phyloP scores from a whole-genome alignment of 768 basidiomycete species.

The Podaxis rugospora region DNA sequence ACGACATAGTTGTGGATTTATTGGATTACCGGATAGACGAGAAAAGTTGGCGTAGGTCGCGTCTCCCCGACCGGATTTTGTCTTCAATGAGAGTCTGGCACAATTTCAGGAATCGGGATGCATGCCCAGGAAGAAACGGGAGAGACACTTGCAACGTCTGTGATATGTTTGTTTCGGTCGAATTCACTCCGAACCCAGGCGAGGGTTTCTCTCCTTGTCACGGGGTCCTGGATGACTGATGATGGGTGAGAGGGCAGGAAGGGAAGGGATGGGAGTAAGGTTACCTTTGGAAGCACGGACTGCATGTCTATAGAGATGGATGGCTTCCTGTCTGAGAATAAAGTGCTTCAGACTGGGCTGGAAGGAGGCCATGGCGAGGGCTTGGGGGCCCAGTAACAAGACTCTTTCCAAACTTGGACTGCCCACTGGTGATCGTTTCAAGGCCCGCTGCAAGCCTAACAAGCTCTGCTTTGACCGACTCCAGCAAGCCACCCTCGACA shows the following conservation, averaged over 20 bases:
- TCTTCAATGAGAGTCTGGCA: conserved; percentile 56
- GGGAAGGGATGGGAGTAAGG: conserved; percentile 1
- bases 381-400: conserved; percentile 8
- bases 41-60: conserved; percentile 61
- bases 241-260: conserved; percentile 3
- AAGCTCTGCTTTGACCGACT: conserved; percentile 16
- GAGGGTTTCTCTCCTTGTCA: conserved; percentile 60
- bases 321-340: conserved; percentile 57
- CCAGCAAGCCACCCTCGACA: conserved; percentile 15
- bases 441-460: conserved; percentile 29
- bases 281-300: conserved; percentile 67
- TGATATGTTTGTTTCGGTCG: conserved; percentile 53
- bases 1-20: not conserved
- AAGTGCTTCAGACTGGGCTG: conserved; percentile 66
- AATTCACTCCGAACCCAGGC: conserved; percentile 72
- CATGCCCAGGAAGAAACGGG: not conserved
- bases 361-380: conserved; percentile 17
- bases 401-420: conserved; percentile 14
- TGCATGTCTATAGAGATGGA: conserved; percentile 62
- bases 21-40: conserved; percentile 25
- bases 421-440: conserved; percentile 32
- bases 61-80: conserved; percentile 46
- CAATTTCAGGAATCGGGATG: not conserved
- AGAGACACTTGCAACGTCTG: conserved; percentile 46
- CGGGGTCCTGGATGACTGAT: conserved; percentile 59